phyloP scores from a whole-genome alignment of 495 filamentous ascomycete species.

The Tetracladium setigerum region DNA sequence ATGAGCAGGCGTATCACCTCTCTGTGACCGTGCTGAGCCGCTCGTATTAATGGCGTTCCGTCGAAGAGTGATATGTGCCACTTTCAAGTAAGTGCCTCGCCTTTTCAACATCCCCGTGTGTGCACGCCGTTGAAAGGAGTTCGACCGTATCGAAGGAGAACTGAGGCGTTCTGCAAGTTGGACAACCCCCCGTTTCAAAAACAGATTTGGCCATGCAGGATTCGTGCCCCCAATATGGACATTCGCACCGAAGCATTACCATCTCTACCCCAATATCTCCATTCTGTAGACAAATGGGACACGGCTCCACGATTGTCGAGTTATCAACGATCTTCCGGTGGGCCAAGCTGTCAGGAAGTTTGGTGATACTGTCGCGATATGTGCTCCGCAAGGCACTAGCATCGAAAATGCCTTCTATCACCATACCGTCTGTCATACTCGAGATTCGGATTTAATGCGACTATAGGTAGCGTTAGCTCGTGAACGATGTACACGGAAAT shows the following conservation, averaged over 20 bases:
- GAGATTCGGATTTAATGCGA: too few species aligned
- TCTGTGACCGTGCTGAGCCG: not conserved
- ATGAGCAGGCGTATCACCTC: constrained; percentile 2
- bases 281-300: not conserved
- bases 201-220: constrained; percentile 4
- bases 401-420: not conserved
- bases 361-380: too few species aligned
- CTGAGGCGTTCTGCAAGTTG: constrained; percentile 1
- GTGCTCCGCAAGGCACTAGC: too few species aligned
- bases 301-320: not conserved
- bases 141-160: not conserved
- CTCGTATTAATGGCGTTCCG: constrained; percentile 1
- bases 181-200: constrained; percentile 4
- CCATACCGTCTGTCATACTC: too few species aligned
- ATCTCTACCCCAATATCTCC: constrained; percentile 4
- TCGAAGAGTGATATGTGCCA: constrained; percentile 7
- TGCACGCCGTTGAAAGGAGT: not conserved
- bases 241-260: constrained; percentile 8
- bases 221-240: constrained; percentile 1
- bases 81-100: constrained; percentile 3
- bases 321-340: too few species aligned
- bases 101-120: not conserved
- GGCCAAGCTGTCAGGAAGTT: too few species aligned
- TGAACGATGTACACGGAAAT: too few species aligned
- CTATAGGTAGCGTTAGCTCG: too few species aligned